Evolutionary conservation across 1,284 basidiomycete genomes (phyloP).

Genomic region (Gymnopus androsaceus): DNA sequence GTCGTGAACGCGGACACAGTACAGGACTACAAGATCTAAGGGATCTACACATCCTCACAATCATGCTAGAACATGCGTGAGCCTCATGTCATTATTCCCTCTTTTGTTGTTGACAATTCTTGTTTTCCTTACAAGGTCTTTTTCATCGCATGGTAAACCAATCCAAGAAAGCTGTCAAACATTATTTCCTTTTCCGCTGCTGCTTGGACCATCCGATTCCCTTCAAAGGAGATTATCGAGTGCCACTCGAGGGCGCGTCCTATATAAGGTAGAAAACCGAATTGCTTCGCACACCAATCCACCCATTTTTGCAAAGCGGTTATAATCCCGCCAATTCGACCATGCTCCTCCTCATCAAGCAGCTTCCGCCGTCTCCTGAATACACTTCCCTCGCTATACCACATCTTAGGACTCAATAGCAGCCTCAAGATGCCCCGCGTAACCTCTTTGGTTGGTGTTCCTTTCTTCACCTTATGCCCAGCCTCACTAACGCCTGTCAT

Average conservation of each 20-base stretch:
- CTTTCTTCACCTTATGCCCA: no score
- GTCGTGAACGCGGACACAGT: no score
- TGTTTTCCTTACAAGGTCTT: no score
- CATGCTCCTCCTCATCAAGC: neutral
- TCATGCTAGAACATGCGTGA: no score
- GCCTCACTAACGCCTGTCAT: neutral
- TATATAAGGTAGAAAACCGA: constrained; percentile 6
- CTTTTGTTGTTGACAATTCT: no score
- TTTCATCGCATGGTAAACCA: no score
- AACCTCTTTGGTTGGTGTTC: neutral
- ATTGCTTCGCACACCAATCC: constrained; percentile 5
- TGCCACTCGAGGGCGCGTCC: neutral
- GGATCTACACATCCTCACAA: no score
- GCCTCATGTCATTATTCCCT: no score
- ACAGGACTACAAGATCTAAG: no score
- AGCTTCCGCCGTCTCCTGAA: neutral
- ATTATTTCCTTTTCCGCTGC: neutral
- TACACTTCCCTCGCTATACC: neutral
- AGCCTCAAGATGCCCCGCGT: neutral
- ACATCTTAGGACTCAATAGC: neutral
- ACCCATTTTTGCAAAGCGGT: neutral
- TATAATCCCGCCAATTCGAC: neutral
- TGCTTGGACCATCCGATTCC: neutral
- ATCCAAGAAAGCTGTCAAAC: neutral
- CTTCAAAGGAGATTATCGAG: neutral